These are phyloP conservation scores for Acacia concinna DNA, from an alignment of 331 rosid species.

Conservation along the genomic window DNA sequence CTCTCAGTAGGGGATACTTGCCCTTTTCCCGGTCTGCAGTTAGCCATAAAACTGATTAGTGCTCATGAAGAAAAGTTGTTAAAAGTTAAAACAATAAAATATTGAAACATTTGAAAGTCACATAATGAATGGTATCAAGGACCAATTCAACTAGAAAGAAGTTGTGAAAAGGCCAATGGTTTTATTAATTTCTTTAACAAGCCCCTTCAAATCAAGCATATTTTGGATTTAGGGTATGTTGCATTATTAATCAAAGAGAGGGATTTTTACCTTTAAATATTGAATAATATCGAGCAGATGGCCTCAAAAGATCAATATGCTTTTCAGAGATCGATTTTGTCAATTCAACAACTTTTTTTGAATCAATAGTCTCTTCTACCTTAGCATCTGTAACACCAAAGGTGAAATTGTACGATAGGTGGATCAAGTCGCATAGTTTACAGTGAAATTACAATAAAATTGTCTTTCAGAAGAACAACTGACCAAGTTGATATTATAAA, in stretches of 20 bases:
- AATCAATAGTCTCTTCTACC: slow-evolving; percentile 38
- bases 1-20: slow-evolving; percentile 63
- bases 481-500: slow-evolving; percentile 8
- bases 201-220: background rate
- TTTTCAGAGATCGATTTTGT: slow-evolving; percentile 60
- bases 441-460: background rate
- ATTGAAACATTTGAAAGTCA: background rate
- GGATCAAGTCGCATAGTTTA: background rate
- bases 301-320: slow-evolving; percentile 72
- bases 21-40: slow-evolving; percentile 65
- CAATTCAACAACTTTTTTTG: slow-evolving; percentile 61
- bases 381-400: slow-evolving; percentile 46
- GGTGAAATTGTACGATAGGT: slow-evolving; percentile 29
- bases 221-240: slow-evolving; percentile 8
- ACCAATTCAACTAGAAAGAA: background rate
- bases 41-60: slow-evolving; percentile 26
- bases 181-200: background rate
- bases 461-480: slow-evolving; percentile 9
- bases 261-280: slow-evolving; percentile 59
- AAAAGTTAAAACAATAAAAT: slow-evolving; percentile 14
- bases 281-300: slow-evolving; percentile 65
- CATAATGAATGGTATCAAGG: background rate
- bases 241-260: slow-evolving; percentile 12
- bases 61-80: slow-evolving; percentile 21
- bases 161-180: background rate